Evolutionary conservation across 192 early-diverging fungal species (phyloP).

Genomic region (Entrophospora sp.): DNA sequence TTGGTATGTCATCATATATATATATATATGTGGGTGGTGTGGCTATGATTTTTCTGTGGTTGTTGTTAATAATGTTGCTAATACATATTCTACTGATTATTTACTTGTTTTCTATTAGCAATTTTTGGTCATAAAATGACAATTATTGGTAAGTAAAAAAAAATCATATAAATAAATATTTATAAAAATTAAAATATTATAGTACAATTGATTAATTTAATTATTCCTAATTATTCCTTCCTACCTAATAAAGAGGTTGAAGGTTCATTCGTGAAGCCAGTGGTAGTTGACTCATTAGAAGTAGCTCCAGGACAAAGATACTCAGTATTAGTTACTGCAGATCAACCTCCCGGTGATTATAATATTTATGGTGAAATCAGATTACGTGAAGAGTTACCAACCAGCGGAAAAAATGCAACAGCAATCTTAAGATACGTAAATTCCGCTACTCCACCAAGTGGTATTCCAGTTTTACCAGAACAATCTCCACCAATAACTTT

Average conservation of each 20-base stretch:
- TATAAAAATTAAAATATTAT: no score
- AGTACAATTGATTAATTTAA: no score
- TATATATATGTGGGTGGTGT: no score
- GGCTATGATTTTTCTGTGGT: no score
- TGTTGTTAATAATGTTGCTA: no score
- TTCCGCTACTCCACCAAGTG: background rate
- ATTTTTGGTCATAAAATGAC: slow-evolving; percentile 45
- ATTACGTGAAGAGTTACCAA: slow-evolving; percentile 5
- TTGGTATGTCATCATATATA: background rate
- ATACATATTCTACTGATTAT: no score
- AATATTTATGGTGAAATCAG: slow-evolving; percentile 14
- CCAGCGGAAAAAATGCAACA: slow-evolving; percentile 18
- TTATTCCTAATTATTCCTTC: no score
- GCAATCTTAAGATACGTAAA: slow-evolving; percentile 22
- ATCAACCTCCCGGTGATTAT: slow-evolving; percentile 25
- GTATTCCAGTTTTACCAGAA: background rate
- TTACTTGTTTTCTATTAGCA: no score
- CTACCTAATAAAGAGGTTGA: no score
- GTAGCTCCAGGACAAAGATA: slow-evolving; percentile 40
- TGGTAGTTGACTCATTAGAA: slow-evolving; percentile 25
- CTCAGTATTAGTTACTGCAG: slow-evolving; percentile 34
- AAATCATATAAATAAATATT: no score
- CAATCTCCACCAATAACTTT: background rate
- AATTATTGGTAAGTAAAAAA: no score
- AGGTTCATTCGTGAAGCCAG: slow-evolving; percentile 34